Percentiles rank a stretch among this genome's conserved stretches.
phyloP scores from a whole-genome alignment of 2,329 filamentous ascomycete species.

The Hypoxylon sp. region DNA sequence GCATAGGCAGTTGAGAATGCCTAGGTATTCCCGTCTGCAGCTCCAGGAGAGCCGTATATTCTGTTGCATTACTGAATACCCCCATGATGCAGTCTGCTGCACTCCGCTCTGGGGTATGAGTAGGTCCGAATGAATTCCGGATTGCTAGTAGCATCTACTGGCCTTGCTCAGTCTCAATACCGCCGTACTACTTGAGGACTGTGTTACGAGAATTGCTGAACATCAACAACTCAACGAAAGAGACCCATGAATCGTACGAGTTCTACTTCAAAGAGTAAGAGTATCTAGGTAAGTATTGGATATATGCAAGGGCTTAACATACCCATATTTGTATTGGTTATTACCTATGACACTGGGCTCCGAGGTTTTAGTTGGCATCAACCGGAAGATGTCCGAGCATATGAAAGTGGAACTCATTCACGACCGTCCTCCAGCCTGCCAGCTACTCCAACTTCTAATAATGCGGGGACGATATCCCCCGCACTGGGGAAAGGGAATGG shows the following conservation, averaged over 20 bases:
- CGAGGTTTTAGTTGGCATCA: neutral
- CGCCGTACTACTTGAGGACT: neutral
- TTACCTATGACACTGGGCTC: neutral
- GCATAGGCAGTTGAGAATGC: conserved; percentile 8
- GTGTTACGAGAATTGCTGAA: neutral
- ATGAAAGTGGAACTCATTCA: conserved; percentile 24
- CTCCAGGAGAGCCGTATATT: conserved; percentile 17
- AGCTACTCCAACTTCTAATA: conserved; percentile 25
- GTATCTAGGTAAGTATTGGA: neutral
- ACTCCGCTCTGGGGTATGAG: conserved; percentile 24
- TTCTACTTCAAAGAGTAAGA: neutral
- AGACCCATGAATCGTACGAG: neutral
- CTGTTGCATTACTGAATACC: conserved; percentile 1
- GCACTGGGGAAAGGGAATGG: conserved; percentile 14
- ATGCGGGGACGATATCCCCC: conserved; percentile 40
- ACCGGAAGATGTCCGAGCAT: conserved; percentile 21
- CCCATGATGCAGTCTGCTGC: conserved; percentile 8
- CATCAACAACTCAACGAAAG: neutral
- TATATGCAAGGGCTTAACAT: conserved; percentile 1
- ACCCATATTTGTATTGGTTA: conserved; percentile 13
- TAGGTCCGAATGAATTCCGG: conserved; percentile 35
- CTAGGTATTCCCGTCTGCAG: conserved; percentile 1
- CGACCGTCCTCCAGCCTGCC: neutral
- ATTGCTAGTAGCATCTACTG: conserved; percentile 1
- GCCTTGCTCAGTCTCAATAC: neutral